A percentile compares a stretch with the other conserved stretches of the same genome.
These are phyloP conservation scores for Schizophyllum amplum DNA, from an alignment of 1,284 basidiomycete species.

Conservation along the genomic window DNA sequence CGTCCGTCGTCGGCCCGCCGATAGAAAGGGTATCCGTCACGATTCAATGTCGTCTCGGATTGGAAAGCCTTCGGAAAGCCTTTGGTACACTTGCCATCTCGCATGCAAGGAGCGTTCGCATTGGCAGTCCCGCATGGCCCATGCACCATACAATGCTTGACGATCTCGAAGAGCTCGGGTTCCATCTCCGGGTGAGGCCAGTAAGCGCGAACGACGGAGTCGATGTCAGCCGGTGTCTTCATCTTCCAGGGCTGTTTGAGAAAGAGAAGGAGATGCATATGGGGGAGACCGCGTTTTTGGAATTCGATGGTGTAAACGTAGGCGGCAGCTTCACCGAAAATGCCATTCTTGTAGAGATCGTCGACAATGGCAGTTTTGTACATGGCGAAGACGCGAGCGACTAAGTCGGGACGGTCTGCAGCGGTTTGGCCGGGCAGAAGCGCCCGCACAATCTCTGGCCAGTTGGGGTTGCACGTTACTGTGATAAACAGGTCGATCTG, in stretches of 20 bases:
- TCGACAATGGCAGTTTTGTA: conserved; percentile 31
- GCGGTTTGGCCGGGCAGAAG: conserved; percentile 30
- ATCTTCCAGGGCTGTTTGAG: conserved; percentile 24
- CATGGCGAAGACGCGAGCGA: conserved; percentile 34
- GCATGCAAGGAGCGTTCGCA: conserved; percentile 30
- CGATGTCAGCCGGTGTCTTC: conserved; percentile 25
- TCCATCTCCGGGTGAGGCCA: conserved; percentile 31
- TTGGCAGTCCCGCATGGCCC: conserved; percentile 31
- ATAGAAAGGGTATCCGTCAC: conserved; percentile 32
- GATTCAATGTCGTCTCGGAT: conserved; percentile 24
- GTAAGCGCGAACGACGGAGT: conserved; percentile 31
- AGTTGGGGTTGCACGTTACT: conserved; percentile 37
- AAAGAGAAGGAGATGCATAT: conserved; percentile 38
- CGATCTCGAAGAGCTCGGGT: conserved; percentile 27
- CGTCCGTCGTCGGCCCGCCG: conserved; percentile 24
- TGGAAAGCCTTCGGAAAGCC: conserved; percentile 30
- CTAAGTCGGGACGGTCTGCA: conserved; percentile 36
- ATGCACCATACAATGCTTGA: conserved; percentile 35
- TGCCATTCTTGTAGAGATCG: conserved; percentile 24
- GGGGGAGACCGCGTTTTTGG: conserved; percentile 41
- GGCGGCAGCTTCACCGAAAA: conserved; percentile 27
- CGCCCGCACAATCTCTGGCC: conserved; percentile 33
- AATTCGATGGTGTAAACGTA: conserved; percentile 40
- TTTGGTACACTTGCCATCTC: conserved; percentile 32
- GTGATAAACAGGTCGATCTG: conserved; percentile 38